Conservation (phyloP, 345 rosid species). For the Pistacia vera region DNA sequence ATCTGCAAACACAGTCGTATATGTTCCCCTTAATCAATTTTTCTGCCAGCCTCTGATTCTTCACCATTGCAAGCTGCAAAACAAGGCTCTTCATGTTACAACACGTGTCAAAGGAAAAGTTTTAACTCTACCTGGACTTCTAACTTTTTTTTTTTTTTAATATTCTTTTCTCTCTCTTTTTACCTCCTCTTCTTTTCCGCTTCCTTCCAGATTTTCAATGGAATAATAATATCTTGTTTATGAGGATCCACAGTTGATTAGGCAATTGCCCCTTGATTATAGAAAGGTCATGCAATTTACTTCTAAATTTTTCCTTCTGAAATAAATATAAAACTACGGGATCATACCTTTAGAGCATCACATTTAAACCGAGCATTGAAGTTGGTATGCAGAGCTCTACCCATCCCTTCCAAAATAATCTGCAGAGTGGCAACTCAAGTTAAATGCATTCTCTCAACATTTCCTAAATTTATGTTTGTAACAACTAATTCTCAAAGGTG, state of each 20-base stretch:
- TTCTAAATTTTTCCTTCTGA: neutral
- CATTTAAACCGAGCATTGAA: slow-evolving; percentile 80
- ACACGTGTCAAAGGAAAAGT: neutral
- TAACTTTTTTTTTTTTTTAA: neutral
- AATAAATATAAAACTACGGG: neutral
- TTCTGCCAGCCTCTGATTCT: slow-evolving; percentile 95
- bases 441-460: neutral
- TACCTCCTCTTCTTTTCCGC: neutral
- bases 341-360: slow-evolving; percentile 80
- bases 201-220: neutral
- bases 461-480: neutral
- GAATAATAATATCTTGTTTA: neutral
- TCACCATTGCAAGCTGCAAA: slow-evolving; percentile 97
- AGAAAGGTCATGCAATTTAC: neutral
- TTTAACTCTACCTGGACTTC: neutral
- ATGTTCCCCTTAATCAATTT: slow-evolving; percentile 83
- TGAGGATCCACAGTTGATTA: neutral
- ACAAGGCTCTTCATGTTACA: neutral
- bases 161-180: no score
- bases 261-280: neutral
- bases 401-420: slow-evolving; percentile 98
- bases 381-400: slow-evolving; percentile 94
- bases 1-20: slow-evolving; percentile 93
- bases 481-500: neutral
- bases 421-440: slow-evolving; percentile 29